Conservation (phyloP, 164 flowering plant genomes). For the Vitis amurensis region DNA sequence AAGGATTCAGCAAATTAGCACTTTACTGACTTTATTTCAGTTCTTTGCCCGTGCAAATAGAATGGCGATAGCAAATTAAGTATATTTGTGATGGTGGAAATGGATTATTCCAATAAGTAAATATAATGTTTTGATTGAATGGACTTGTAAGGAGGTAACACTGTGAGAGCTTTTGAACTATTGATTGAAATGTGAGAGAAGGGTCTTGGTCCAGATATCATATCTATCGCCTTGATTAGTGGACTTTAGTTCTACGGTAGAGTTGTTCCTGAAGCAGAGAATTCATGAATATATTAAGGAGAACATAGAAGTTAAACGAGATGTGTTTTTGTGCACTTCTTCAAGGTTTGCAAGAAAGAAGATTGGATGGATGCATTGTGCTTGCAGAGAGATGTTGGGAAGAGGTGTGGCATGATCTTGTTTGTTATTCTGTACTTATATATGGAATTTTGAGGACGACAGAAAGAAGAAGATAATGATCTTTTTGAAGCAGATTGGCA, state of each 20-base stretch:
- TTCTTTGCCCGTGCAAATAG: slow-evolving; percentile 45
- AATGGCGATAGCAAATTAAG: slow-evolving; percentile 64
- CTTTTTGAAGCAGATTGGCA: slow-evolving; percentile 69
- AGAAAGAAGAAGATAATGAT: slow-evolving; percentile 28
- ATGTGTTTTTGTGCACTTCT: slow-evolving; percentile 75
- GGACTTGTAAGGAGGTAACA: slow-evolving; percentile 69
- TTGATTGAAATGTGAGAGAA: slow-evolving; percentile 70
- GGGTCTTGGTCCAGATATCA: slow-evolving; percentile 78
- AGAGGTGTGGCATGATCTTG: slow-evolving; percentile 69
- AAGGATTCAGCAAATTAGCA: too few relatives aligned
- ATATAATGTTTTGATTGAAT: slow-evolving; percentile 86
- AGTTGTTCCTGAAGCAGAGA: slow-evolving; percentile 76
- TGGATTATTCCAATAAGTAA: slow-evolving; percentile 64
- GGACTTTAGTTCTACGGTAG: slow-evolving; percentile 72
- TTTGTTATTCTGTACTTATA: slow-evolving; percentile 75
- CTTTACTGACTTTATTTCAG: too few relatives aligned
- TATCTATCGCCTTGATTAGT: slow-evolving; percentile 75
- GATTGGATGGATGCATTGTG: slow-evolving; percentile 60
- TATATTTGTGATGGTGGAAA: slow-evolving; percentile 62
- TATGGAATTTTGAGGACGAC: slow-evolving; percentile 50
- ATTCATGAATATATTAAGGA: slow-evolving; percentile 60
- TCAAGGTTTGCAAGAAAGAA: slow-evolving; percentile 82
- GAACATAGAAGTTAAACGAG: slow-evolving; percentile 56
- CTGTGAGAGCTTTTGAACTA: slow-evolving; percentile 66
- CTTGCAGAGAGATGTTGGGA: slow-evolving; percentile 59